Evolutionary conservation across 176 grass and related monocot genomes (phyloP), one percentile per base, ranked within the genome.

Genomic region (Poa annua): DNA sequence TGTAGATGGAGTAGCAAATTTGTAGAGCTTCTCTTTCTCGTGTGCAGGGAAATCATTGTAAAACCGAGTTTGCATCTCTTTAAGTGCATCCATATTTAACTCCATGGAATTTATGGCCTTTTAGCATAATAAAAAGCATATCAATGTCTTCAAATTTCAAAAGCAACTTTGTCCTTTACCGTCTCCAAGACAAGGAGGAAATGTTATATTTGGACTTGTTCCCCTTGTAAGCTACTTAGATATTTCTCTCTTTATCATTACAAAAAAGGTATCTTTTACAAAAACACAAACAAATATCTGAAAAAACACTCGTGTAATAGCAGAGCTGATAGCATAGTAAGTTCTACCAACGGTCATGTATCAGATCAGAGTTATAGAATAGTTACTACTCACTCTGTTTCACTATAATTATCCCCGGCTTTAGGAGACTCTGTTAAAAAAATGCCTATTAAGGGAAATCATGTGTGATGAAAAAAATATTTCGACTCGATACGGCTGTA

Each of bases 71-170:
- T 99, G 93, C 35, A 99, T 93, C 80, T 90, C 87, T 85, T 96
- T 92, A 45, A 99, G 80, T 52, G 93, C 93, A 76, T 99, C 96
- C 96, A 96, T 96, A 74, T 86, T 93, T 80, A 99, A 66, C 64
- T 96, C 93, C 89, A 96, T 90, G 10, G 91, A 44, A 90, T 99
- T 99, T 81, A 99, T 93, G 38, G 93, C 96, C 96, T 99, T 99
- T 70, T 11, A 74, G 63, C 8, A 47, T 57, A 72, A 86, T 19
- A 39, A 62, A 48, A 72, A 32, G 45, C 44, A 54, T 15, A 84
- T 3, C 13, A 15, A 78, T 35, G 60, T 49, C 41, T 61, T 34
- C 80, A 75, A 17, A 68, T 25, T 76, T 75, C 6, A 66, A 83
- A 86, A 74, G 20, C 11, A 82, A 15, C 25, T 36, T 29, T 78